Conservation (phyloP, 2,329 filamentous ascomycete species). For the Ustulina deusta region DNA sequence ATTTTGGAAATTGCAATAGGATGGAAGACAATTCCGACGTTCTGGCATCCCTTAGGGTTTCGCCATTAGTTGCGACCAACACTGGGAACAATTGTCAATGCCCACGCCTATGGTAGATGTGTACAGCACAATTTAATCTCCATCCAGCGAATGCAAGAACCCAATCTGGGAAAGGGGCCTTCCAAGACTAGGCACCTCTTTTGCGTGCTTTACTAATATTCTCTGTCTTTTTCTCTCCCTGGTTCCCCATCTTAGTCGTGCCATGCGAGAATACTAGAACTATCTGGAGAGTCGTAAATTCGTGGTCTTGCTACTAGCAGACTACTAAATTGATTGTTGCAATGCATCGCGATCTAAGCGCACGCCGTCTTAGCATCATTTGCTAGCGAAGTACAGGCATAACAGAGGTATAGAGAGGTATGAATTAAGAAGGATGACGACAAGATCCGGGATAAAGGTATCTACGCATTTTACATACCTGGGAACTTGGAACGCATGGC, state of each 20-base stretch:
- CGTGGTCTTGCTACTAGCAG: not conserved
- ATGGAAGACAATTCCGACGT: not conserved
- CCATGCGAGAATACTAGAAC: not conserved
- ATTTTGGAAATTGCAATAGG: conserved; percentile 1
- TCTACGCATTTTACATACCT: not conserved
- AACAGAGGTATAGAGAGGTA: not conserved
- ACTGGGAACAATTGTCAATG: not conserved
- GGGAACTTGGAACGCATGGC: not conserved
- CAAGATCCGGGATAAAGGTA: not conserved
- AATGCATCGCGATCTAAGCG: not conserved
- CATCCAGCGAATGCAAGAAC: not conserved
- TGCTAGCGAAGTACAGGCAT: not conserved
- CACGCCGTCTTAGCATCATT: conserved; percentile 10
- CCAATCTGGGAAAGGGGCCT: not conserved
- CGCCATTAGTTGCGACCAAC: conserved; percentile 1
- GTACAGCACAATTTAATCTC: not conserved
- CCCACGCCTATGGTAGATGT: not conserved
- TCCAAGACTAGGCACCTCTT: not conserved
- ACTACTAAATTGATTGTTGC: not conserved
- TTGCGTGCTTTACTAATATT: not conserved
- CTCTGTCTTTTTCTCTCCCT: not conserved
- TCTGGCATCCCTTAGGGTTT: not conserved
- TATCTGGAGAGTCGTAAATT: not conserved
- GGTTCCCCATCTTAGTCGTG: not conserved
- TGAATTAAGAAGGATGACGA: not conserved